Conservation (phyloP, 495 filamentous ascomycete genomes). For the Aspergillus saccharolyticus region DNA sequence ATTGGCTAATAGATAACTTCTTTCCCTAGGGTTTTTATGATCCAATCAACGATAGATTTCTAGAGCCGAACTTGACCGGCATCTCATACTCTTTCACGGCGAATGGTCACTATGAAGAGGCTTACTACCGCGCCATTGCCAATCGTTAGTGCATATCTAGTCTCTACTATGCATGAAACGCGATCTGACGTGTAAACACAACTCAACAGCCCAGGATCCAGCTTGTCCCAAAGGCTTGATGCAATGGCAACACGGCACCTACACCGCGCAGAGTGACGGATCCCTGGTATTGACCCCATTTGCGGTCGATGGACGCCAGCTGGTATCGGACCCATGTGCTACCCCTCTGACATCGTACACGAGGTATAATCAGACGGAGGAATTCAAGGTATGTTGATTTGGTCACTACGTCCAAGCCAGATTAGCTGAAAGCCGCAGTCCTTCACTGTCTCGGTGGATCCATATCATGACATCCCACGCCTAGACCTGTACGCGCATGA, state of each 20-base stretch:
- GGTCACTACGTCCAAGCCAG: background rate
- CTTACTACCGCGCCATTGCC: conserved; percentile 66
- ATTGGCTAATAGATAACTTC: background rate
- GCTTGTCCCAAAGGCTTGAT: conserved; percentile 63
- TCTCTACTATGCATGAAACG: background rate
- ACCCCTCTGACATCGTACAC: conserved; percentile 52
- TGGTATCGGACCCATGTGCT: conserved; percentile 63
- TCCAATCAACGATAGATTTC: conserved; percentile 60
- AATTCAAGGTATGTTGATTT: conserved; percentile 49
- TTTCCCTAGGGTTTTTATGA: conserved; percentile 66
- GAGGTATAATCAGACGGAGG: conserved; percentile 64
- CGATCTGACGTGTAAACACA: background rate
- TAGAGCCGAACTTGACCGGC: conserved; percentile 67
- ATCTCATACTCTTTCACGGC: conserved; percentile 76
- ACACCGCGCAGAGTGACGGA: conserved; percentile 49
- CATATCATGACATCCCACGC: conserved; percentile 57
- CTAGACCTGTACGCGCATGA: conserved; percentile 63
- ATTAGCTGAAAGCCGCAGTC: conserved; percentile 40
- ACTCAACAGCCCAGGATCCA: conserved; percentile 51
- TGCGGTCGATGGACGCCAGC: conserved; percentile 64
- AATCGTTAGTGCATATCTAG: conserved; percentile 54
- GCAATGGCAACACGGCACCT: conserved; percentile 76
- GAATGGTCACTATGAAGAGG: conserved; percentile 68
- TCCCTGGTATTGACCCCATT: conserved; percentile 60
- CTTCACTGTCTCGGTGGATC: conserved; percentile 57